Conservation (phyloP, 2,329 filamentous ascomycete genomes). For the Fusarium burgessii region DNA sequence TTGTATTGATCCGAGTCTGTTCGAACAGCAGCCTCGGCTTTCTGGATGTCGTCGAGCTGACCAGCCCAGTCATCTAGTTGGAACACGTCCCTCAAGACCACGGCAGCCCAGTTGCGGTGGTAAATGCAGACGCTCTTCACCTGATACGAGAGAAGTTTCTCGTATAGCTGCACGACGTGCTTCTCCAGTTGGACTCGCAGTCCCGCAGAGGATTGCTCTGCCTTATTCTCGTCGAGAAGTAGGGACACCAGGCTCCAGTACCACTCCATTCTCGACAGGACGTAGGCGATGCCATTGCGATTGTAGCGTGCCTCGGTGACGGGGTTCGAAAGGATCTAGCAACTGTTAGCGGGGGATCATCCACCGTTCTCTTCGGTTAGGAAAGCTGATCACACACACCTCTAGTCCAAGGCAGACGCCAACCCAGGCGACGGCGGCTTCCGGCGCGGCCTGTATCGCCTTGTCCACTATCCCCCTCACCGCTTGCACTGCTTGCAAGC, state of each 20-base stretch:
- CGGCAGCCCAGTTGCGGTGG: not conserved
- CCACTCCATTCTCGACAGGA: constrained; percentile 55
- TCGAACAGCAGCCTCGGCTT: not conserved
- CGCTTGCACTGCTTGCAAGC: constrained; percentile 39
- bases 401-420: constrained; percentile 51
- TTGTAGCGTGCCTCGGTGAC: constrained; percentile 35
- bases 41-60: not conserved
- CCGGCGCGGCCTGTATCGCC: constrained; percentile 47
- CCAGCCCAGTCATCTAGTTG: not conserved
- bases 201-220: constrained; percentile 6
- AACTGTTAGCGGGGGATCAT: not conserved
- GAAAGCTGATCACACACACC: constrained; percentile 34
- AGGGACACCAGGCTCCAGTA: constrained; percentile 51
- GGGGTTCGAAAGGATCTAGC: not conserved
- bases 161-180: not conserved
- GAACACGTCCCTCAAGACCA: not conserved
- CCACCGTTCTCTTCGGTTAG: not conserved
- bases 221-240: constrained; percentile 44
- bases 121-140: constrained; percentile 4
- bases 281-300: constrained; percentile 50
- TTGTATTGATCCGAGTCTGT: constrained; percentile 3
- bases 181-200: not conserved
- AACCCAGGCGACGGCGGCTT: constrained; percentile 54
- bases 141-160: constrained; percentile 10
- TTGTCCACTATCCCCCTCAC: constrained; percentile 45